Evolutionary conservation across 164 flowering plant genomes (phyloP).

Genomic region (Warburgia ugandensis): DNA sequence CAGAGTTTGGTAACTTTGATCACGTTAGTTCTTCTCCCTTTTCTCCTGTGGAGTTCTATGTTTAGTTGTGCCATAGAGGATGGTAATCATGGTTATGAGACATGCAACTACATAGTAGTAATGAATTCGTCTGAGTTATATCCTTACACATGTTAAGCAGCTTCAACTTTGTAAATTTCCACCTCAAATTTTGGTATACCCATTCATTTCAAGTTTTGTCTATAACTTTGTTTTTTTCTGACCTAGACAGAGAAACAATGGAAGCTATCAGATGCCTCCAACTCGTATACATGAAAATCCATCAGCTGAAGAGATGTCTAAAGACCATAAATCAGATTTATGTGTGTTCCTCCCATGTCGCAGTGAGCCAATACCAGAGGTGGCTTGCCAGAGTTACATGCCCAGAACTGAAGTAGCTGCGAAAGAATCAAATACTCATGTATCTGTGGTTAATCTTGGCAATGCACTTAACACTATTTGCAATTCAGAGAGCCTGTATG

Average conservation of each 20-base stretch:
- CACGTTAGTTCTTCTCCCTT: slow-evolving; percentile 26
- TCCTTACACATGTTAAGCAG: no score
- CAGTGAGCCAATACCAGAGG: slow-evolving; percentile 23
- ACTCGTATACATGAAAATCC: slow-evolving; percentile 18
- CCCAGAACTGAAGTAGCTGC: slow-evolving; percentile 10
- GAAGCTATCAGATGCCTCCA: slow-evolving; percentile 17
- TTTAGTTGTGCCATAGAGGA: no score
- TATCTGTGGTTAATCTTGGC: slow-evolving; percentile 21
- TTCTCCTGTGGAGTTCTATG: no score
- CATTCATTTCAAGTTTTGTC: not conserved
- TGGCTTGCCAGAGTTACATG: slow-evolving; percentile 8
- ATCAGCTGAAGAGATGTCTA: slow-evolving; percentile 21
- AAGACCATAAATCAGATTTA: slow-evolving; percentile 26
- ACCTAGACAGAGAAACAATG: slow-evolving; percentile 23
- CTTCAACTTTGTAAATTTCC: no score
- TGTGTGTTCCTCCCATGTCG: slow-evolving; percentile 32
- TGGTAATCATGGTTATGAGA: no score
- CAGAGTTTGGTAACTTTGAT: slow-evolving; percentile 11
- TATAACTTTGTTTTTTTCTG: slow-evolving; percentile 4
- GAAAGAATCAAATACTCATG: slow-evolving; percentile 11
- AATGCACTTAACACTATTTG: slow-evolving; percentile 37
- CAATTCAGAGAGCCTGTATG: slow-evolving; percentile 39
- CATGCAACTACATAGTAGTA: no score
- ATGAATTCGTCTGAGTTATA: no score
- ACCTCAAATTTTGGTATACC: no score